phyloP scores from a whole-genome alignment of 805 yeast species.

The Spathaspora gorwiae region DNA sequence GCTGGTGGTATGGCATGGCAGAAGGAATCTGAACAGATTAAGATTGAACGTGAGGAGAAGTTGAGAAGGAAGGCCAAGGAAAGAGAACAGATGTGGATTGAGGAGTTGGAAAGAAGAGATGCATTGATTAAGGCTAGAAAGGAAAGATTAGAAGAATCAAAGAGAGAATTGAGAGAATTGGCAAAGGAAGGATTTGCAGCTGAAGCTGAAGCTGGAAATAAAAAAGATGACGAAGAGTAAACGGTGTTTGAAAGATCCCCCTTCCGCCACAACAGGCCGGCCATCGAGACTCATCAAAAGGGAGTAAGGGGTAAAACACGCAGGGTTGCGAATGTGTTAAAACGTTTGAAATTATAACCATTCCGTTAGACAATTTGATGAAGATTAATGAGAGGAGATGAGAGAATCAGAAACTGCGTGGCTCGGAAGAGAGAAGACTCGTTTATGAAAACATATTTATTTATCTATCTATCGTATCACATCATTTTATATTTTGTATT shows the following conservation, averaged over 20 bases:
- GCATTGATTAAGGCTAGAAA: constrained; percentile 63
- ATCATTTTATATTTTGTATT: too few species aligned
- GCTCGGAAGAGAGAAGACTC: too few species aligned
- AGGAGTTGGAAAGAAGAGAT: constrained; percentile 85
- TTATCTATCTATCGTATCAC: too few species aligned
- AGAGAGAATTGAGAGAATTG: constrained; percentile 33
- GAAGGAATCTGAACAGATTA: constrained; percentile 39
- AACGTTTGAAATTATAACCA: not conserved
- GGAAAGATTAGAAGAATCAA: constrained; percentile 60
- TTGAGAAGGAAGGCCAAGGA: constrained; percentile 74
- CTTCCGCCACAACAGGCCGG: not conserved
- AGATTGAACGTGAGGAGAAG: constrained; percentile 56
- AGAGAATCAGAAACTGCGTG: too few species aligned
- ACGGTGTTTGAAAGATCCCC: too few species aligned
- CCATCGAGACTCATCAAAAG: too few species aligned
- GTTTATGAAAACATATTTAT: too few species aligned
- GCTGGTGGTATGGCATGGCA: constrained; percentile 75
- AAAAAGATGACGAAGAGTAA: not conserved
- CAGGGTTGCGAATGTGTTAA: too few species aligned
- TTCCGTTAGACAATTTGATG: not conserved
- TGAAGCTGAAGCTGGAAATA: constrained; percentile 1
- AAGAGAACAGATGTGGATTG: constrained; percentile 86
- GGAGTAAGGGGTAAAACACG: too few species aligned
- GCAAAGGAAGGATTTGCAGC: constrained; percentile 34
- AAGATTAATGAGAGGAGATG: too few species aligned